Percentiles rank a stretch among this genome's conserved stretches.
Evolutionary conservation across 2,329 filamentous ascomycete genomes (phyloP).

Genomic region (Xylaria sp.): DNA sequence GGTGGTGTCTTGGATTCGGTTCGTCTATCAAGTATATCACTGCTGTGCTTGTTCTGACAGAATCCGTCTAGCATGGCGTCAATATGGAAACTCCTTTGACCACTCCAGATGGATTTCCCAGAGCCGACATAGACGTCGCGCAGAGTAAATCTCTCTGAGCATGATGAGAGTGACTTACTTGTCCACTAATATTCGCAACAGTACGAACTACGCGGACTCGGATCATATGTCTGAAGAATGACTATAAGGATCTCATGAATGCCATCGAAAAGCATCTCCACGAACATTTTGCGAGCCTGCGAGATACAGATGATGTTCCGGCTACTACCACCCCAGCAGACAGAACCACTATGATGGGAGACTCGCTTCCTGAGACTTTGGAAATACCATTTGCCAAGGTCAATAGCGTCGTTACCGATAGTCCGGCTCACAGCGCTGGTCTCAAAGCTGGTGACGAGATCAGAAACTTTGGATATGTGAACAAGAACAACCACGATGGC

Average conservation of each 20-base stretch:
- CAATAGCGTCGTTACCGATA: conserved; percentile 70
- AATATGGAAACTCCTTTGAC: conserved; percentile 85
- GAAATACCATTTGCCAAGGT: conserved; percentile 75
- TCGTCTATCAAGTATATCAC: conserved; percentile 31
- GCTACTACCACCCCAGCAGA: conserved; percentile 20
- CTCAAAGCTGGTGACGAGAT: conserved; percentile 76
- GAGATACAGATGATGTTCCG: conserved; percentile 43
- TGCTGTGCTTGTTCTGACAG: conserved; percentile 18
- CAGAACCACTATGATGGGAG: conserved; percentile 28
- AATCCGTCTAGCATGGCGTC: conserved; percentile 66
- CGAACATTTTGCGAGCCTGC: conserved; percentile 74
- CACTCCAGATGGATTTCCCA: conserved; percentile 85
- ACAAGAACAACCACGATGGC: conserved; percentile 78
- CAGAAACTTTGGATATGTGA: conserved; percentile 77
- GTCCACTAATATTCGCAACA: conserved; percentile 35
- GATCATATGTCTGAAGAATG: conserved; percentile 85
- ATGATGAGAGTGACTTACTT: neutral
- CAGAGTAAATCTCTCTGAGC: conserved; percentile 59
- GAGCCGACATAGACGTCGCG: conserved; percentile 89
- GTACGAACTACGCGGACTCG: conserved; percentile 88
- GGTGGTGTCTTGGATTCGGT: conserved; percentile 86
- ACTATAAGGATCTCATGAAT: conserved; percentile 85
- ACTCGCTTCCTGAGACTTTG: conserved; percentile 33
- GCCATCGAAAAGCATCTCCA: conserved; percentile 82
- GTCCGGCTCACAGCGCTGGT: conserved; percentile 79